Percentiles rank a stretch among this genome's conserved stretches.
Evolutionary conservation across 2,329 filamentous ascomycete species (phyloP).

Genomic region (Delphinella strobiligena): DNA sequence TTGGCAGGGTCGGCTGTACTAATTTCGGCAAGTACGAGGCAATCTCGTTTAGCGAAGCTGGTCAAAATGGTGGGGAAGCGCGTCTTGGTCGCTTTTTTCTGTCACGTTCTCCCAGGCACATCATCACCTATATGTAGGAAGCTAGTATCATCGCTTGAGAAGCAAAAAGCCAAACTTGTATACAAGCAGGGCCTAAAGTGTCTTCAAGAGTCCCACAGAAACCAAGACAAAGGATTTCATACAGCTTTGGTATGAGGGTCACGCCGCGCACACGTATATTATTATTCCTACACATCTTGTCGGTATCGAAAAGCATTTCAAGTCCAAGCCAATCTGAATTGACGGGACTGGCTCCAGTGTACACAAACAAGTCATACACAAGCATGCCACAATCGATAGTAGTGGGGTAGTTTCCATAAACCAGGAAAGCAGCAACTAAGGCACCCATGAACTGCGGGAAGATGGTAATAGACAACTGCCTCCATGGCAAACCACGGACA

Average conservation of each 20-base stretch:
- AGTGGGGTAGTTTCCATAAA: slow-evolving; percentile 15
- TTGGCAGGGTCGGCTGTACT: too few relatives aligned
- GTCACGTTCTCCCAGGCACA: too few relatives aligned
- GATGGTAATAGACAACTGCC: slow-evolving; percentile 9
- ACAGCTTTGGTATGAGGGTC: background rate
- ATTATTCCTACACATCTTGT: background rate
- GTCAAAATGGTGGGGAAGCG: too few relatives aligned
- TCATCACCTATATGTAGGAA: too few relatives aligned
- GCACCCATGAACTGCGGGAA: slow-evolving; percentile 10
- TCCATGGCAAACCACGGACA: slow-evolving; percentile 12
- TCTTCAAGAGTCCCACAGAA: too few relatives aligned
- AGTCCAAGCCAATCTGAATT: slow-evolving; percentile 1
- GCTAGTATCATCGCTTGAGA: too few relatives aligned
- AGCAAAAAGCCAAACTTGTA: too few relatives aligned
- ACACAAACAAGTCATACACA: slow-evolving; percentile 38
- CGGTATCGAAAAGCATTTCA: background rate
- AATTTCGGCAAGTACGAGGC: too few relatives aligned
- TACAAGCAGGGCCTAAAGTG: too few relatives aligned
- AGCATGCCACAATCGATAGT: slow-evolving; percentile 24
- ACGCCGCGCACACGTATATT: background rate
- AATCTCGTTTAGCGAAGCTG: too few relatives aligned
- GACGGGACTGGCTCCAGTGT: slow-evolving; percentile 38
- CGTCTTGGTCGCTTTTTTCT: too few relatives aligned
- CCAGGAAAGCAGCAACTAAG: slow-evolving; percentile 16
- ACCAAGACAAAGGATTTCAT: too few relatives aligned